Evolutionary conservation across 352 stramenopile species (phyloP).

Genomic region (Phytophthora kernoviae): DNA sequence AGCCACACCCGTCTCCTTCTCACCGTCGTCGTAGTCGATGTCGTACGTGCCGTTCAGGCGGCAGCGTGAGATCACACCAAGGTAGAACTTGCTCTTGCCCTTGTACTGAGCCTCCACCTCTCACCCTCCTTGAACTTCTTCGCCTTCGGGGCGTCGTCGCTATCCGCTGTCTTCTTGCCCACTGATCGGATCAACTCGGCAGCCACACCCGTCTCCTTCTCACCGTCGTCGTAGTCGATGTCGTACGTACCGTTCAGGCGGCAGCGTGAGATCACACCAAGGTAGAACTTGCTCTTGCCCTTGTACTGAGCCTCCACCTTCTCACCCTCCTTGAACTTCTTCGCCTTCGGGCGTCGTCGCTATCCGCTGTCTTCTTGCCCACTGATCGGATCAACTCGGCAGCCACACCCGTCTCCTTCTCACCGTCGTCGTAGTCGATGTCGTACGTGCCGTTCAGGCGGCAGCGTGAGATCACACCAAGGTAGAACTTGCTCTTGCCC

Average conservation of each 20-base stretch:
- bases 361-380: conserved; percentile 14
- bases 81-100: conserved; percentile 22
- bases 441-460: conserved; percentile 20
- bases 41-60: conserved; percentile 20
- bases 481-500: conserved; percentile 22
- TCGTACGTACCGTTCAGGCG: conserved; percentile 20
- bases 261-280: conserved; percentile 17
- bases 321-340: conserved; percentile 22
- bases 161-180: conserved; percentile 15
- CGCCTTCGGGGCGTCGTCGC: conserved; percentile 17
- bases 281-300: conserved; percentile 23
- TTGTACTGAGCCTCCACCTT: conserved; percentile 23
- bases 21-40: conserved; percentile 20
- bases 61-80: conserved; percentile 16
- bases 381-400: conserved; percentile 14
- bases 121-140: conserved; percentile 23
- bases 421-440: conserved; percentile 20
- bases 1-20: conserved; percentile 22
- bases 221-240: conserved; percentile 20
- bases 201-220: conserved; percentile 21
- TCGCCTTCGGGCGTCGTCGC: conserved; percentile 18
- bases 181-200: conserved; percentile 14
- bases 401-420: conserved; percentile 22
- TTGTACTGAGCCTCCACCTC: conserved; percentile 22
- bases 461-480: conserved; percentile 18